phyloP scores from a whole-genome alignment of 345 rosid species.

The Sonneratia alba region DNA sequence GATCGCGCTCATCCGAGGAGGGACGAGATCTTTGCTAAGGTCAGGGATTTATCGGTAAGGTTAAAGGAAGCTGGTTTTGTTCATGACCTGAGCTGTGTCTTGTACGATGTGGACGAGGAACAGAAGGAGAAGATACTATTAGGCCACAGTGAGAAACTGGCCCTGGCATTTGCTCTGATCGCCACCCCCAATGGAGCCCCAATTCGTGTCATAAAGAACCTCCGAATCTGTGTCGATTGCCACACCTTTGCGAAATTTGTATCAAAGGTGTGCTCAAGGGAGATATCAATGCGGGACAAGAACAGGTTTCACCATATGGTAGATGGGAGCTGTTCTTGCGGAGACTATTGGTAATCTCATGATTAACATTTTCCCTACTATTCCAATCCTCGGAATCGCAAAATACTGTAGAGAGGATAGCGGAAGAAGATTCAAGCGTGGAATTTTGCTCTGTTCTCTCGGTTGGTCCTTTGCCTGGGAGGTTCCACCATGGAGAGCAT shows the following conservation, averaged over 20 bases:
- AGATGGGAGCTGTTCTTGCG: conserved; percentile 61
- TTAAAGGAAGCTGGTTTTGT: conserved; percentile 76
- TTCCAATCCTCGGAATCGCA: too few relatives aligned
- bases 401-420: too few relatives aligned
- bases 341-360: conserved; percentile 35
- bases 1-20: conserved; percentile 80
- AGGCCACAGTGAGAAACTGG: conserved; percentile 86
- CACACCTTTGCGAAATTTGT: conserved; percentile 79
- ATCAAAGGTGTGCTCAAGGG: conserved; percentile 44
- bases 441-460: too few relatives aligned
- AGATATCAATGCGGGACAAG: conserved; percentile 60
- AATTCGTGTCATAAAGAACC: conserved; percentile 67
- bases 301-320: conserved; percentile 62
- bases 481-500: too few relatives aligned
- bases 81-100: conserved; percentile 68
- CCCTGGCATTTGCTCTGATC: conserved; percentile 66
- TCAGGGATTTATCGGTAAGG: conserved; percentile 40
- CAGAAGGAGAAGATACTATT: conserved; percentile 80
- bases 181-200: conserved; percentile 36
- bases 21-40: conserved; percentile 41
- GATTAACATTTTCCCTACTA: too few relatives aligned
- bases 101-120: conserved; percentile 80
- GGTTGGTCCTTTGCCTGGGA: too few relatives aligned
- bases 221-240: conserved; percentile 77
- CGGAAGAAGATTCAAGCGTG: too few relatives aligned